phyloP scores from a whole-genome alignment of 176 grass and related monocot species.

The Cenchrus americanus region DNA sequence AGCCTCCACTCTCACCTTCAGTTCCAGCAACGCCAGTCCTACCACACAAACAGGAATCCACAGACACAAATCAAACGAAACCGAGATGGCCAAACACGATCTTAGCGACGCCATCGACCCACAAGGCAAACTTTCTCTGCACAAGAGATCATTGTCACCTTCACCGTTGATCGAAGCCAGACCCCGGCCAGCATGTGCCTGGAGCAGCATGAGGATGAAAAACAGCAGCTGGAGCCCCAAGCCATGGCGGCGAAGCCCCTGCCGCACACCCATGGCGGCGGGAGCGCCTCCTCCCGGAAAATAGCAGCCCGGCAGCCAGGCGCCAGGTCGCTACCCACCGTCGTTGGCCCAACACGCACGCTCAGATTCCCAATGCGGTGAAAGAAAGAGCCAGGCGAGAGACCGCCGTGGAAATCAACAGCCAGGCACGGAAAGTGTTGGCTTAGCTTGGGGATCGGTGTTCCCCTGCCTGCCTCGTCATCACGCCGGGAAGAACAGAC shows the following conservation, averaged over 20 bases:
- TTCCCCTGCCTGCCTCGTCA: background rate
- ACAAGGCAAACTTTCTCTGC: background rate
- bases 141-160: constrained; percentile 15
- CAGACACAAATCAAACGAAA: constrained; percentile 1
- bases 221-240: constrained; percentile 22
- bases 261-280: constrained; percentile 40
- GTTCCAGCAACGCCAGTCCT: constrained; percentile 78
- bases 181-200: background rate
- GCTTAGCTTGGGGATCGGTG: constrained; percentile 1
- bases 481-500: constrained; percentile 13
- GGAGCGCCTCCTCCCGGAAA: constrained; percentile 3
- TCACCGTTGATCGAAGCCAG: constrained; percentile 41
- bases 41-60: background rate
- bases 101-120: background rate
- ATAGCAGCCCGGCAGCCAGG: background rate
- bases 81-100: background rate
- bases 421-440: constrained; percentile 31
- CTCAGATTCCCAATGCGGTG: background rate
- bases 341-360: constrained; percentile 8
- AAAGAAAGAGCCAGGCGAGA: background rate
- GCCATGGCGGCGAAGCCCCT: constrained; percentile 9
- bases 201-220: constrained; percentile 37
- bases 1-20: constrained; percentile 67
- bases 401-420: background rate
- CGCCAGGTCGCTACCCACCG: constrained; percentile 20